phyloP scores from a whole-genome alignment of 176 grass and related monocot species.

The Lolium multiflorum region DNA sequence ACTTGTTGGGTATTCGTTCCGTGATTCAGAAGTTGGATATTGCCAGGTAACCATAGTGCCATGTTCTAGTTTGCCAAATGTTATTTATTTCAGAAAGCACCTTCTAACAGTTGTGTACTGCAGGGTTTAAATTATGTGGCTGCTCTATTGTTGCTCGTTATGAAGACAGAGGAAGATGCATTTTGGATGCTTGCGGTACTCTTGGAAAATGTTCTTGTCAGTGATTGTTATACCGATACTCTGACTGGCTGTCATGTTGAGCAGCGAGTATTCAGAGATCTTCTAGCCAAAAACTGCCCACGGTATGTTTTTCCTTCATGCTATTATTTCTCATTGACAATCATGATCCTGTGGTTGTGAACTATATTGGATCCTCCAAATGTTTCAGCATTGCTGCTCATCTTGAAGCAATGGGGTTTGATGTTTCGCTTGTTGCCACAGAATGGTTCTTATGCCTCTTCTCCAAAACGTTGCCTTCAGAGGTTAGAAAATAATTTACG shows the following conservation, averaged over 20 bases:
- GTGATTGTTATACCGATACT: conserved; percentile 93
- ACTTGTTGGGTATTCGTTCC: conserved; percentile 93
- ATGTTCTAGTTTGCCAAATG: neutral
- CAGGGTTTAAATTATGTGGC: conserved; percentile 99
- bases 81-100: neutral
- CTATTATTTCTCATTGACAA: neutral
- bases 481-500: conserved; percentile 55
- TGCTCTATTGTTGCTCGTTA: conserved; percentile 82
- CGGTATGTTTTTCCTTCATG: conserved; percentile 48
- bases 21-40: conserved; percentile 99
- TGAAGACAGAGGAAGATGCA: conserved; percentile 95
- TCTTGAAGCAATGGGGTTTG: conserved; percentile 89
- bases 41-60: conserved; percentile 69
- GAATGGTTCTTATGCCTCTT: conserved; percentile 99
- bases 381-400: conserved; percentile 79
- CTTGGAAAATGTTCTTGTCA: conserved; percentile 95
- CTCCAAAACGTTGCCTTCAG: conserved; percentile 94
- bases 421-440: conserved; percentile 95
- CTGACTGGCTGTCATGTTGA: conserved; percentile 99
- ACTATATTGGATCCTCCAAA: conserved; percentile 20
- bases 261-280: conserved; percentile 95
- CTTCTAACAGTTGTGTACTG: conserved; percentile 35
- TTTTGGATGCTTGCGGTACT: conserved; percentile 98
- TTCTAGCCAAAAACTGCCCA: conserved; percentile 94
- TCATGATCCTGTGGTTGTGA: neutral